phyloP scores from a whole-genome alignment of 2,329 filamentous ascomycete species.

The Pseudogymnoascus sp. region DNA sequence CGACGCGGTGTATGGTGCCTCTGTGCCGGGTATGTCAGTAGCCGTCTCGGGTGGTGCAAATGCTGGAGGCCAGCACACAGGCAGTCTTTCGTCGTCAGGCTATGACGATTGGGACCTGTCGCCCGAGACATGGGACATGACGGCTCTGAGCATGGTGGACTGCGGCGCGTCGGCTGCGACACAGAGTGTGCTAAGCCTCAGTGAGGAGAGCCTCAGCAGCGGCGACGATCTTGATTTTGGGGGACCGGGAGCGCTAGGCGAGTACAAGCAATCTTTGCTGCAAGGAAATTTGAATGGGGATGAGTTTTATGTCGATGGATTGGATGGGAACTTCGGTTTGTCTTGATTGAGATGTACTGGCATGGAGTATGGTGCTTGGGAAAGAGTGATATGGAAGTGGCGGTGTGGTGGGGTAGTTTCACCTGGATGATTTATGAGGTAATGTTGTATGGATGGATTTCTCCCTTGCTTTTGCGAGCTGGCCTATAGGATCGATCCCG shows the following conservation, averaged over 20 bases:
- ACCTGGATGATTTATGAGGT: neutral
- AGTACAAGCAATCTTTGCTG: slow-evolving; percentile 18
- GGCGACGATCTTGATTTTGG: slow-evolving; percentile 33
- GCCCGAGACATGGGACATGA: slow-evolving; percentile 44
- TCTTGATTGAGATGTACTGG: slow-evolving; percentile 18
- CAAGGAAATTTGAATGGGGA: slow-evolving; percentile 13
- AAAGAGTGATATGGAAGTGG: neutral
- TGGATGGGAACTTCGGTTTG: slow-evolving; percentile 35
- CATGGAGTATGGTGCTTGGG: neutral
- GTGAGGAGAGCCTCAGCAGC: slow-evolving; percentile 51
- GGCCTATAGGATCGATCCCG: neutral
- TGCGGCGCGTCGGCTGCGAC: slow-evolving; percentile 29
- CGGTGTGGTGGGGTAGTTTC: neutral
- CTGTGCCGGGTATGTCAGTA: slow-evolving; percentile 35
- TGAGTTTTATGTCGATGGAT: slow-evolving; percentile 26
- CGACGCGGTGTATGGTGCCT: slow-evolving; percentile 70
- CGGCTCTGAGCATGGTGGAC: slow-evolving; percentile 35
- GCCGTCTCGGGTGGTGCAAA: slow-evolving; percentile 21
- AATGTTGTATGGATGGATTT: neutral
- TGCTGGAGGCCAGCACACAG: neutral
- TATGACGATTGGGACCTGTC: slow-evolving; percentile 37
- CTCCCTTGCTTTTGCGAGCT: neutral
- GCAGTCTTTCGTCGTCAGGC: neutral
- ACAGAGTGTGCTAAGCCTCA: slow-evolving; percentile 52
- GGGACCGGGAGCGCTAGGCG: slow-evolving; percentile 3